Evolutionary conservation across 306 rosid species (phyloP).

Genomic region (Prosopis cineraria): DNA sequence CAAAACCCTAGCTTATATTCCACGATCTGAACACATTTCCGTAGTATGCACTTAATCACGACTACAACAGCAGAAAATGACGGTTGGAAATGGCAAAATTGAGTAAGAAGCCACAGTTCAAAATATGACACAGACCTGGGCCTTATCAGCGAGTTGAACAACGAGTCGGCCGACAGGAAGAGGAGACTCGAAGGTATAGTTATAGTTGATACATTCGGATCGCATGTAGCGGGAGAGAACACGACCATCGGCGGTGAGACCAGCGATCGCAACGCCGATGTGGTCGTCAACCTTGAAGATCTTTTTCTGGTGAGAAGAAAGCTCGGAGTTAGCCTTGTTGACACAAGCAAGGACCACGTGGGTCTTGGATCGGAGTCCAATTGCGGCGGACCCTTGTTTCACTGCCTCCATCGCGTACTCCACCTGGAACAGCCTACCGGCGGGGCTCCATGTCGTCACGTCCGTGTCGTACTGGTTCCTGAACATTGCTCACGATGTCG

Average conservation of each 20-base stretch:
- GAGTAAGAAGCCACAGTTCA: slow-evolving; percentile 32
- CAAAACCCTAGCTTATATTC: slow-evolving; percentile 43
- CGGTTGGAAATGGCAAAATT: background rate
- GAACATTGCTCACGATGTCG: slow-evolving; percentile 56
- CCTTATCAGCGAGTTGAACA: slow-evolving; percentile 97
- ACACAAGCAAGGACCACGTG: slow-evolving; percentile 93
- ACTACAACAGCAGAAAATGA: background rate
- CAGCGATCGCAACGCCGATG: slow-evolving; percentile 98
- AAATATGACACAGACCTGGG: slow-evolving; percentile 57
- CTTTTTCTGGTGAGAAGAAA: slow-evolving; percentile 98
- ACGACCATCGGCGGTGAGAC: slow-evolving; percentile 95
- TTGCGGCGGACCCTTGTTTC: slow-evolving; percentile 96
- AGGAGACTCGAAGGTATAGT: slow-evolving; percentile 86
- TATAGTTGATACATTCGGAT: slow-evolving; percentile 83
- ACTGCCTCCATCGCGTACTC: slow-evolving; percentile 99
- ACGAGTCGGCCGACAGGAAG: slow-evolving; percentile 96
- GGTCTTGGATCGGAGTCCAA: slow-evolving; percentile 92
- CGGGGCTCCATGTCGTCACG: slow-evolving; percentile 95
- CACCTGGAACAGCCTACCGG: slow-evolving; percentile 91
- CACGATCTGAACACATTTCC: slow-evolving; percentile 18
- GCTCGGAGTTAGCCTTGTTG: slow-evolving; percentile 90
- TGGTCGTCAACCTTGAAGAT: slow-evolving; percentile 97
- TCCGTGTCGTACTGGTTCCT: slow-evolving; percentile 91
- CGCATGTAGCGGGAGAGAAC: slow-evolving; percentile 94
- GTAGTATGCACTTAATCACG: background rate